Evolutionary conservation across 2,329 filamentous ascomycete species (phyloP), one percentile per base, ranked within the genome.

Genomic region (Aspergillus sp.): DNA sequence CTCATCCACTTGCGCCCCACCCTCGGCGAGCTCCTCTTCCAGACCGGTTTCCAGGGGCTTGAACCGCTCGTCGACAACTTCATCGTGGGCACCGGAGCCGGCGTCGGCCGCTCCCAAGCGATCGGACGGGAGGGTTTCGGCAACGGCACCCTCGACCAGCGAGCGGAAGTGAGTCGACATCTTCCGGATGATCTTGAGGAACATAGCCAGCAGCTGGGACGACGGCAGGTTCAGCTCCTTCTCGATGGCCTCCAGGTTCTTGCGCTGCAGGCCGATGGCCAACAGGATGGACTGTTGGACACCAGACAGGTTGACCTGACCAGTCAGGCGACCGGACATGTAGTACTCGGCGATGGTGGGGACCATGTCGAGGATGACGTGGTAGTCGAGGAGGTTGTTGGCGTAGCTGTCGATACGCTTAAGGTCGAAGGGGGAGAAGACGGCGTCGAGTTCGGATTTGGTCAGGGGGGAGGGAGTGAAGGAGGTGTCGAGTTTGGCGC

Each of bases 301-400:
- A n/a, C 88, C 87, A 4, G 83, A 88, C 49, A 99, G 79, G 50
- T 82, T 86, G 61, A 96, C 80, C 46, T 79, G 78, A 32, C 76
- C 72, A 63, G 81, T 84, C 16, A 97, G 78, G 9, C 86, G 84
- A 45, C 90, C 89, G 0, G 84, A 86, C 73, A 99, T 99, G 78
- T 93, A 97, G 21, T 96, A 82, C 20, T 81, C 80, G 1, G 94
- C 88, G 57, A 99, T 85, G 1, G 81, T 83, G 0, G 94, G 94
- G 51, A 99, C 81, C 66, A 99, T 84, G 69, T 99, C 95, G 23
- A 97, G 82, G 50, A 99, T 94, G 62, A 97, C 92, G 67, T 97
- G 95, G 77, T 97, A 96, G 73, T 99, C 95, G 40, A 99, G 85
- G 81, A 97, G 89, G 74, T 96, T 96, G 74, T 95, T 96, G 14